phyloP scores from a whole-genome alignment of 257 asterid species.

The Galeopsis tetrahit region DNA sequence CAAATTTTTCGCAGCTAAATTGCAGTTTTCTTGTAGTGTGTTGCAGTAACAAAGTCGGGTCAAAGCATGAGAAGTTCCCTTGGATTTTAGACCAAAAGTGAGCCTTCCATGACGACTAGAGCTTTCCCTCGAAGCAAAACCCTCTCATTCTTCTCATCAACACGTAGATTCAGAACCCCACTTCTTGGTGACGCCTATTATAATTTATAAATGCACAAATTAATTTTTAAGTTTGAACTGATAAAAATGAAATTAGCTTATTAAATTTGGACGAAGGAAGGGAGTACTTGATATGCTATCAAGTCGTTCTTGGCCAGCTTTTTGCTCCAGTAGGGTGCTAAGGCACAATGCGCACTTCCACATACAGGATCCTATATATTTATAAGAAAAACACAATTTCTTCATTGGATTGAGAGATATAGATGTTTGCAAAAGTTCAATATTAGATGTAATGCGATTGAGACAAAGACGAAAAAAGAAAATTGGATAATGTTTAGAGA shows the following conservation, averaged over 20 bases:
- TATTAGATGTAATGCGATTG: no score
- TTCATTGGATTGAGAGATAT: no score
- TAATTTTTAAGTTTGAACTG: neutral
- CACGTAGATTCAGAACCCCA: constrained; percentile 65
- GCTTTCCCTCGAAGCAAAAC: constrained; percentile 81
- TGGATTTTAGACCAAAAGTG: constrained; percentile 64
- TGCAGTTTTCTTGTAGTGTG: no score
- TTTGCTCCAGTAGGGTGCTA: constrained; percentile 80
- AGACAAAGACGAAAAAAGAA: no score
- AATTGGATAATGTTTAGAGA: no score
- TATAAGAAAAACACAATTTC: no score
- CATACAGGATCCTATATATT: constrained; percentile 83
- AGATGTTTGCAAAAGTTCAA: no score
- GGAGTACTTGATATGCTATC: constrained; percentile 67
- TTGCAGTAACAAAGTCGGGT: no score
- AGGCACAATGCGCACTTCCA: constrained; percentile 92
- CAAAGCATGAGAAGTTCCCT: no score
- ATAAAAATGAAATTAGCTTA: neutral
- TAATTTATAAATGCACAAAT: constrained; percentile 34
- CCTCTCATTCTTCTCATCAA: constrained; percentile 64
- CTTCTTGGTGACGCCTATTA: constrained; percentile 91
- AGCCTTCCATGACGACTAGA: constrained; percentile 61
- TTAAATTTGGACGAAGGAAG: neutral
- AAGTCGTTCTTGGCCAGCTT: constrained; percentile 74
- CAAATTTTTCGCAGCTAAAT: no score